A percentile compares a stretch with the other conserved stretches of the same genome.
These are phyloP conservation scores for Allomyces macrogynus DNA, from an alignment of 192 early-diverging fungal species.

Conservation along the genomic window DNA sequence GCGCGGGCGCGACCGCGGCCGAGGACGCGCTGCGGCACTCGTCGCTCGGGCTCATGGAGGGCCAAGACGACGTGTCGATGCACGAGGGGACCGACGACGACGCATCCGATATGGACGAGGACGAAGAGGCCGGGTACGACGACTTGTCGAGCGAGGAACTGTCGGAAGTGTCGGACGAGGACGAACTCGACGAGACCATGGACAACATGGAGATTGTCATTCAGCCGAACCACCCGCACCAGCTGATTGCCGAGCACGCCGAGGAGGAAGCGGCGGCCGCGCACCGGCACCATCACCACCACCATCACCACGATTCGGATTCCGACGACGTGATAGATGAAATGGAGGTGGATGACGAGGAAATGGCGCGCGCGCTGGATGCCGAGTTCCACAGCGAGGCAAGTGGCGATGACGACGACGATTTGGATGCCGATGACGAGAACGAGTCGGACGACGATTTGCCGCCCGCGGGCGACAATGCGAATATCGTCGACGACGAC, in stretches of 20 bases:
- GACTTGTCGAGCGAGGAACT: not conserved
- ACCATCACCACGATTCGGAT: slow-evolving; percentile 8
- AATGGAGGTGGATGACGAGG: slow-evolving; percentile 23
- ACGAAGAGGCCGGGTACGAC: slow-evolving; percentile 10
- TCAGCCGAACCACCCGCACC: slow-evolving; percentile 21
- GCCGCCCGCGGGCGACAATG: slow-evolving; percentile 5
- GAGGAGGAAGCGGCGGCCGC: slow-evolving; percentile 25
- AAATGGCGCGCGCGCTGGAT: slow-evolving; percentile 27
- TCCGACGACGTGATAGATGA: slow-evolving; percentile 24
- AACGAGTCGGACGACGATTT: slow-evolving; percentile 22
- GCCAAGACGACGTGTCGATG: slow-evolving; percentile 17
- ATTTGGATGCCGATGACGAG: slow-evolving; percentile 28
- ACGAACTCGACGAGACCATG: not conserved
- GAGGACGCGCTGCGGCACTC: slow-evolving; percentile 18
- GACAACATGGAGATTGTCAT: slow-evolving; percentile 33
- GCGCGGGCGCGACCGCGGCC: not conserved
- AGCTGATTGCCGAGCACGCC: slow-evolving; percentile 13
- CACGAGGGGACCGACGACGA: slow-evolving; percentile 26
- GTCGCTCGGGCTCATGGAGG: slow-evolving; percentile 19
- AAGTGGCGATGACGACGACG: slow-evolving; percentile 25
- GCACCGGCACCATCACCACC: slow-evolving; percentile 17
- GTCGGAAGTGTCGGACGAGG: not conserved
- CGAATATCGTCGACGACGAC: slow-evolving; percentile 5
- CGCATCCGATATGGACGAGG: slow-evolving; percentile 24
- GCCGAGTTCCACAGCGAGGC: slow-evolving; percentile 23